Conservation (phyloP, 2,329 filamentous ascomycete genomes). For the Fusarium cyanostomum region DNA sequence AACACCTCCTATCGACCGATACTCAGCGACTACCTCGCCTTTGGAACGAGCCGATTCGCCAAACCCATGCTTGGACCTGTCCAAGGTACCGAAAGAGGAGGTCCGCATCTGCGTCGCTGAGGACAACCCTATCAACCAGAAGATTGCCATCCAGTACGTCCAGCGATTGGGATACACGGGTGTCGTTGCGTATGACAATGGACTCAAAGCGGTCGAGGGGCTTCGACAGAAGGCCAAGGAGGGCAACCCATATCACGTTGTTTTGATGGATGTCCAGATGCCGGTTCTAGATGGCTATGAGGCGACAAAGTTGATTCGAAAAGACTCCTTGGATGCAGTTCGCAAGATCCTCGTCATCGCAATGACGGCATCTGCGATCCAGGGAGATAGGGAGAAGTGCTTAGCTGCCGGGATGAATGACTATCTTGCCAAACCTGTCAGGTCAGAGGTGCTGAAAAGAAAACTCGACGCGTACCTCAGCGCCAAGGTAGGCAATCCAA, state of each 20-base stretch:
- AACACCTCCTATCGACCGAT: conserved; percentile 50
- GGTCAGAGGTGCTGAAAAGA: conserved; percentile 83
- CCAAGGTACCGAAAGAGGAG: conserved; percentile 77
- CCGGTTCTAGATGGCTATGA: conserved; percentile 92
- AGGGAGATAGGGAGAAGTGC: conserved; percentile 94
- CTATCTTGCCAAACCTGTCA: conserved; percentile 94
- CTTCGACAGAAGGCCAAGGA: conserved; percentile 77
- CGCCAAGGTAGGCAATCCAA: conserved; percentile 43
- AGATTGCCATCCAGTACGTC: conserved; percentile 92
- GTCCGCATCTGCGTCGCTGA: conserved; percentile 93
- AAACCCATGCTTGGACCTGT: conserved; percentile 71
- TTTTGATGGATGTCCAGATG: conserved; percentile 98
- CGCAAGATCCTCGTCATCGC: conserved; percentile 90
- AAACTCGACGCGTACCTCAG: conserved; percentile 73
- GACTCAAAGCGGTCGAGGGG: conserved; percentile 86
- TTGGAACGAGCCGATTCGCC: conserved; percentile 52
- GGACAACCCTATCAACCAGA: conserved; percentile 94
- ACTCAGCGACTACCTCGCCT: conserved; percentile 43
- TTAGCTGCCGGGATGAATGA: conserved; percentile 98
- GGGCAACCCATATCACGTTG: conserved; percentile 83
- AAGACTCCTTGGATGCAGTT: conserved; percentile 79
- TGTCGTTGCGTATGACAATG: conserved; percentile 91
- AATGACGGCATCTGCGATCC: conserved; percentile 95
- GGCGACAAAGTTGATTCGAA: conserved; percentile 83
- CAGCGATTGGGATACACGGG: conserved; percentile 81